Percentiles rank a stretch among this genome's conserved stretches.
These are phyloP conservation scores for Xylariaceae sp. DNA, from an alignment of 2,329 filamentous ascomycete genomes.

Conservation along the genomic window DNA sequence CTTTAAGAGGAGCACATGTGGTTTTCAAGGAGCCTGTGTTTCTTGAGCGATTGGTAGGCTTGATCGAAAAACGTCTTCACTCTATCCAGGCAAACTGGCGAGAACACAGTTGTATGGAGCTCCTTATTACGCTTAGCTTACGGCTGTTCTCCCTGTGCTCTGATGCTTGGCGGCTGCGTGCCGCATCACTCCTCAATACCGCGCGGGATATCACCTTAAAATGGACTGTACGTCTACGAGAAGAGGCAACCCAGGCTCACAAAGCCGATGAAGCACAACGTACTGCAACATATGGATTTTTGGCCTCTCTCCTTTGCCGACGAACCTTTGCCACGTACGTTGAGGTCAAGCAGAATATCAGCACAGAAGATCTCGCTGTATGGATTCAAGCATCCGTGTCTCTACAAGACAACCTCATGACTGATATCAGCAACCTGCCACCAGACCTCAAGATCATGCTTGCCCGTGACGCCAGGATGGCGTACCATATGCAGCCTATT, in stretches of 20 bases:
- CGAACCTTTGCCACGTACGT: conserved; percentile 20
- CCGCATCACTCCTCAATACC: not conserved
- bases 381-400: conserved; percentile 26
- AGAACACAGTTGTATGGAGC: conserved; percentile 41
- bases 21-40: conserved; percentile 47
- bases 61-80: conserved; percentile 41
- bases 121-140: conserved; percentile 11
- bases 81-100: conserved; percentile 52
- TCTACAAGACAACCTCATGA: conserved; percentile 44
- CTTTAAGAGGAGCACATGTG: conserved; percentile 43
- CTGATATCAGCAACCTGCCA: conserved; percentile 34
- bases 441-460: conserved; percentile 35
- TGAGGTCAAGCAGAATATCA: not conserved
- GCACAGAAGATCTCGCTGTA: conserved; percentile 17
- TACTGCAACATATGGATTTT: conserved; percentile 44
- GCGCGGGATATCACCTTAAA: conserved; percentile 8
- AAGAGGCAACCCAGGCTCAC: not conserved
- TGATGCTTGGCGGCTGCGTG: not conserved
- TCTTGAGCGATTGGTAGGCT: conserved; percentile 41
- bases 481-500: conserved; percentile 33
- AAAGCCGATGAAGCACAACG: conserved; percentile 24
- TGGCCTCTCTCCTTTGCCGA: conserved; percentile 51
- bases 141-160: conserved; percentile 9
- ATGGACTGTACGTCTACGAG: conserved; percentile 11
- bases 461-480: conserved; percentile 43